These are phyloP conservation scores for Leucoagaricus sp. DNA, from an alignment of 1,284 basidiomycete species.

Conservation along the genomic window DNA sequence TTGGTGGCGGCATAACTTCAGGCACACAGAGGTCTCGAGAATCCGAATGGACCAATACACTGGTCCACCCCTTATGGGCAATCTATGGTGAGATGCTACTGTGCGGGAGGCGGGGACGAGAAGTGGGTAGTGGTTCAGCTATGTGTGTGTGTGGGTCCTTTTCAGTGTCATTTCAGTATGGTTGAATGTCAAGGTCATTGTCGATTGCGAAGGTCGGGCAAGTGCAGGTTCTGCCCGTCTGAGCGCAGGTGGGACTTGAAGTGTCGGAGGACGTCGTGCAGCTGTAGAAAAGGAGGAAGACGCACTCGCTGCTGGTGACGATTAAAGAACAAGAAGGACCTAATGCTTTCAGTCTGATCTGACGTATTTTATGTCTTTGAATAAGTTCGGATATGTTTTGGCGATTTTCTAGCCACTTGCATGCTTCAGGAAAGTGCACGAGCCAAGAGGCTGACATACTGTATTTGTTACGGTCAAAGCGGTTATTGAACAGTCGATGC, in stretches of 20 bases:
- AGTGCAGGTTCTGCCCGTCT: no score
- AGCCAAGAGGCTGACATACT: not conserved
- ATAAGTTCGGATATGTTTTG: not conserved
- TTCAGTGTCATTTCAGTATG: no score
- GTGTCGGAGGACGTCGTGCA: not conserved
- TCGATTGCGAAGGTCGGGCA: no score
- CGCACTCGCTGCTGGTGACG: not conserved
- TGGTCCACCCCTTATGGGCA: not conserved
- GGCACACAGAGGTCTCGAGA: not conserved
- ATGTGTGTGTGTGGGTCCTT: not conserved
- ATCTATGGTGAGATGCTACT: not conserved
- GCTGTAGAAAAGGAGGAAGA: not conserved
- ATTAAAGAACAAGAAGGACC: not conserved
- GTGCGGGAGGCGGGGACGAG: not conserved
- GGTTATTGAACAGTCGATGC: no score
- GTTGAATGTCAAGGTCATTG: not conserved
- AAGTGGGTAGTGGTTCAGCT: slow-evolving; percentile 3
- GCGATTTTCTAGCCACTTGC: not conserved
- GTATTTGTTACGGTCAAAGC: no score
- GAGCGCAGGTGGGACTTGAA: no score
- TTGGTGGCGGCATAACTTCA: not conserved
- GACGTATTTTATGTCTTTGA: not conserved
- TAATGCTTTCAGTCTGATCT: not conserved
- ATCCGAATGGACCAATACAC: not conserved
- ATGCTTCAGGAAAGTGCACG: no score